These are phyloP conservation scores for Juncus inflexus DNA, from an alignment of 176 grass and related monocot species.

Conservation along the genomic window DNA sequence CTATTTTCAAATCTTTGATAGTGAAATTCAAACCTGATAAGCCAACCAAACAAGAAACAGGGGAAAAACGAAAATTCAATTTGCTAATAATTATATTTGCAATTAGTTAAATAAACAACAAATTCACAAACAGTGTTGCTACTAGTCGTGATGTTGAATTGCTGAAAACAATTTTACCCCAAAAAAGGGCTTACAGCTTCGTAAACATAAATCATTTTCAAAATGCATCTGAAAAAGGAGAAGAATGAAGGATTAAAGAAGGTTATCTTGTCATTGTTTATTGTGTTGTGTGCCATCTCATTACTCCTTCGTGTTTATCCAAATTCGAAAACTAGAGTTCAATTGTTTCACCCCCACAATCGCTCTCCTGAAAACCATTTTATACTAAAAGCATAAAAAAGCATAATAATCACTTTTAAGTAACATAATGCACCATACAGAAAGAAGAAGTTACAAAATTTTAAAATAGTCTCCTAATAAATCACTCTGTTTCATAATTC, in stretches of 20 bases:
- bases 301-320: too few relatives aligned
- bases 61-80: conserved; percentile 18
- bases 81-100: conserved; percentile 12
- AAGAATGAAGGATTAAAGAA: too few relatives aligned
- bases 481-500: not conserved
- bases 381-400: too few relatives aligned
- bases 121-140: not conserved
- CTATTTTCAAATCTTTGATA: conserved; percentile 11
- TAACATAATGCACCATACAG: too few relatives aligned
- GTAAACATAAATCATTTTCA: too few relatives aligned
- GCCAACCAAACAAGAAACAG: conserved; percentile 8
- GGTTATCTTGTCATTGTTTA: too few relatives aligned
- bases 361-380: too few relatives aligned
- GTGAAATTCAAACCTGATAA: conserved; percentile 15
- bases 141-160: not conserved
- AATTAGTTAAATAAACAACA: conserved; percentile 1
- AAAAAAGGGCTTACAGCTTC: not conserved
- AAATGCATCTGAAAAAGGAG: too few relatives aligned
- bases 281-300: too few relatives aligned
- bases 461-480: conserved; percentile 27
- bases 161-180: not conserved
- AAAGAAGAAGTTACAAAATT: conserved; percentile 33
- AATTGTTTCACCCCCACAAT: too few relatives aligned
- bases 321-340: too few relatives aligned
- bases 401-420: too few relatives aligned